These are phyloP conservation scores for Cryptococcus deneoformans DNA, from an alignment of 1,284 basidiomycete species.

Conservation along the genomic window DNA sequence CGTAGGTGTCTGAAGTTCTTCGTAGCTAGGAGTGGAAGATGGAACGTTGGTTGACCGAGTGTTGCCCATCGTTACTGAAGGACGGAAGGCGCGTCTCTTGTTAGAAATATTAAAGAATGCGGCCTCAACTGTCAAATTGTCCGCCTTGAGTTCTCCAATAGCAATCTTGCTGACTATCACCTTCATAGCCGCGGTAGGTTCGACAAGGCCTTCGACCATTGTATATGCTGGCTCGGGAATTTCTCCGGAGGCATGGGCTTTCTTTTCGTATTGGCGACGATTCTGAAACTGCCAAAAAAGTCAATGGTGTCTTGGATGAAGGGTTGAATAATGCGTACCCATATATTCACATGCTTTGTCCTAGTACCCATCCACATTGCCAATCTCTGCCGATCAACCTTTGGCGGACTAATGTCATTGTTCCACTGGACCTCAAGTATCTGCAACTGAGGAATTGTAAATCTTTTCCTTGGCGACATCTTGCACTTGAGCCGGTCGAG, in stretches of 20 bases:
- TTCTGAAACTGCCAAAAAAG: conserved; percentile 19
- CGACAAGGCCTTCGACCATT: background rate
- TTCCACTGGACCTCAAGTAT: conserved; percentile 22
- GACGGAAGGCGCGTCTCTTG: too few relatives aligned
- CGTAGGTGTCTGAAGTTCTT: too few relatives aligned
- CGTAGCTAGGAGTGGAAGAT: too few relatives aligned
- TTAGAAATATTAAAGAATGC: too few relatives aligned
- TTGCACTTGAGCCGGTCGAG: background rate
- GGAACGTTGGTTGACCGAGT: too few relatives aligned
- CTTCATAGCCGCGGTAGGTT: background rate
- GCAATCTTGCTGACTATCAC: background rate
- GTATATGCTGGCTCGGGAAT: background rate
- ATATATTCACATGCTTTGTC: conserved; percentile 22
- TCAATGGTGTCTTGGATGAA: background rate
- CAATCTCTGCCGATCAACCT: conserved; percentile 20
- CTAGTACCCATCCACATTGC: conserved; percentile 23
- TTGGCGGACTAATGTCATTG: conserved; percentile 13
- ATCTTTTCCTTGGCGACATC: background rate
- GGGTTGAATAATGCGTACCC: conserved; percentile 11
- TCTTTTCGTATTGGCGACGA: conserved; percentile 20
- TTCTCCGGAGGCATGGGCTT: background rate
- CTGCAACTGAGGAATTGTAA: background rate
- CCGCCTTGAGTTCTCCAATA: background rate
- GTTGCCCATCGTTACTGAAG: too few relatives aligned
- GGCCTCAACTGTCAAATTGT: background rate